Evolutionary conservation across 2,329 filamentous ascomycete genomes (phyloP), one percentile per base, ranked within the genome.

Genomic region (Microcyclosporella mali): DNA sequence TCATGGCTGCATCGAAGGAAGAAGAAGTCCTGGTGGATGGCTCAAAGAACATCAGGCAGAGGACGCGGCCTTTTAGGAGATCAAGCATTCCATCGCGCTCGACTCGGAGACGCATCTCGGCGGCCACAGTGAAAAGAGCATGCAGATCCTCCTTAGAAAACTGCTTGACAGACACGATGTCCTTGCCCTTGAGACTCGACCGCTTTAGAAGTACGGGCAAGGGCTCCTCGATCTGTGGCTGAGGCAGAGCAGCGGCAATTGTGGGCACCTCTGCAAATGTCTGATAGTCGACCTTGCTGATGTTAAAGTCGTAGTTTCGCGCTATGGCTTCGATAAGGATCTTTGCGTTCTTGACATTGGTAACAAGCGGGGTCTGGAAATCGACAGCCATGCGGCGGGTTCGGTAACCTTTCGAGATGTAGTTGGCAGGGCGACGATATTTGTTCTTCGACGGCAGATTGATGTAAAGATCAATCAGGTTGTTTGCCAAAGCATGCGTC

Each of bases 311-410:
- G 62, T 88, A 95, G 65, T 94, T 84, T 46, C 90, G 82, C 43
- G 88, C 82, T 52, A 98, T 86, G 16, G 90, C 92, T 70, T 98
- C 92, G 40, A 98, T 84, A 39, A 98, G 71, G 46, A 98, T 87
- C 76, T 97, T 98, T 46, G 92, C 92, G 63, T 95, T 97, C 78
- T 98, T 98, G 66, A 98, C 92, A 59, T 98, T 98, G 42, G 92
- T 98, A 14, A 98, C 90, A 47, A 98, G 73, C 45, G 92, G 92
- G 41, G 92, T 94, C 70, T 97, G 90, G 70, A 95, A 87, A 68
- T 95, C 92, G 32, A 98, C 92, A 28, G 92, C 92, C 89, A 98
- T 95, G 66, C 92, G 83, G 65, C 92, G 82, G 43, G 92, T 97
- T 61, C 86, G 84, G 71, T 98, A 98, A 47, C 92, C 92, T 71